Conservation (phyloP, 768 basidiomycete genomes). For the Pulveroboletus sp. region DNA sequence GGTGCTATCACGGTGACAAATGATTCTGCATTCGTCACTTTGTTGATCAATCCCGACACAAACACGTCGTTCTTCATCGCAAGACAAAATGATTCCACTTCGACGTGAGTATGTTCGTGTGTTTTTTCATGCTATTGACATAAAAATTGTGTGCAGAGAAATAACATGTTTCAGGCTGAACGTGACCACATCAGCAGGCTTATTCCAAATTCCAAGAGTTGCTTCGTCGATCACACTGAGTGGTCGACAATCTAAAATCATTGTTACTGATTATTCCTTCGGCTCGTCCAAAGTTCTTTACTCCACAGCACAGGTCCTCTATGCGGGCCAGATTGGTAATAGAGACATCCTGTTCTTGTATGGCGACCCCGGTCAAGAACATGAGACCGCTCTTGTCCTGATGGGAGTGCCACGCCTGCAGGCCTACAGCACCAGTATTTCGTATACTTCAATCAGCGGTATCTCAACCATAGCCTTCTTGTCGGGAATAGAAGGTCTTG, state of each 20-base stretch:
- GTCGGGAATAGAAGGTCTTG: conserved; percentile 50
- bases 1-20: conserved; percentile 42
- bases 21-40: conserved; percentile 51
- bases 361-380: conserved; percentile 50
- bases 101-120: conserved; percentile 43
- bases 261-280: conserved; percentile 69
- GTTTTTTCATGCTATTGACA: background rate
- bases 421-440: conserved; percentile 21
- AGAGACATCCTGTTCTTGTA: conserved; percentile 63
- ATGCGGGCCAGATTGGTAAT: conserved; percentile 54
- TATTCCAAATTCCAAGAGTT: conserved; percentile 52
- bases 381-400: conserved; percentile 48
- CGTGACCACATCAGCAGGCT: conserved; percentile 48
- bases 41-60: conserved; percentile 66
- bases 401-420: conserved; percentile 43
- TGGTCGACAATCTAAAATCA: conserved; percentile 70
- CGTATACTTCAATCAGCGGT: conserved; percentile 21
- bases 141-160: background rate
- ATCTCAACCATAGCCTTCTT: conserved; percentile 50
- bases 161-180: conserved; percentile 55
- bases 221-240: conserved; percentile 50
- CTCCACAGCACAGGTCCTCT: conserved; percentile 72
- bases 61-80: conserved; percentile 63
- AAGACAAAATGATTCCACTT: conserved; percentile 63
- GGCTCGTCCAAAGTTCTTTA: conserved; percentile 60